phyloP scores from a whole-genome alignment of 202 grass and related monocot species.

The Schoenoplectus triqueter region DNA sequence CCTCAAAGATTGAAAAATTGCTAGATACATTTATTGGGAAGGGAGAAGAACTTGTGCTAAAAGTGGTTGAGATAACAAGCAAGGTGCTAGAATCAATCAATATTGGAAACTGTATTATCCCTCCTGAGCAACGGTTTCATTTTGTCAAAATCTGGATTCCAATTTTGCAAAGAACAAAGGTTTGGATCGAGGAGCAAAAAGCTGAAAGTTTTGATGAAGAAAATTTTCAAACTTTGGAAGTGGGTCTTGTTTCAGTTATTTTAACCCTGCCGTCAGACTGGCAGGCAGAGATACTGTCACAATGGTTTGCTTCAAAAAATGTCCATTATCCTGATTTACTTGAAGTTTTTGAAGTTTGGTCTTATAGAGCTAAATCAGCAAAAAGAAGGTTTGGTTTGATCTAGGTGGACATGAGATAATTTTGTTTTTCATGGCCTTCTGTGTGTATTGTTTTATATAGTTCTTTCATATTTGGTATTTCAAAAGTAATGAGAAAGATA shows the following conservation, averaged over 20 bases:
- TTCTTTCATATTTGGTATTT: too few species aligned
- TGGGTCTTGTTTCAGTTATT: slow-evolving; percentile 63
- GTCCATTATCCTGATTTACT: slow-evolving; percentile 67
- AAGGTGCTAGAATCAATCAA: slow-evolving; percentile 72
- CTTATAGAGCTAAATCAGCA: slow-evolving; percentile 68
- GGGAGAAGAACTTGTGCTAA: slow-evolving; percentile 50
- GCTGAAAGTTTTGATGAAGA: slow-evolving; percentile 55
- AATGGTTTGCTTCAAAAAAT: slow-evolving; percentile 73
- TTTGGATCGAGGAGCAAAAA: slow-evolving; percentile 44
- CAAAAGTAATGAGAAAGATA: too few species aligned
- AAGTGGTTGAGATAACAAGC: slow-evolving; percentile 69
- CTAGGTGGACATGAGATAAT: background rate
- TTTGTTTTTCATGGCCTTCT: background rate
- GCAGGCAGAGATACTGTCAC: slow-evolving; percentile 69
- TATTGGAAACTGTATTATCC: slow-evolving; percentile 65
- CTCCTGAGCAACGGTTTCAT: slow-evolving; percentile 47
- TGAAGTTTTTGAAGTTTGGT: slow-evolving; percentile 88
- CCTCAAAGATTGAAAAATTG: slow-evolving; percentile 42
- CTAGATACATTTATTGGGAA: slow-evolving; percentile 22
- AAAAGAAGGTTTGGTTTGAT: slow-evolving; percentile 34
- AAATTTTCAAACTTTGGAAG: slow-evolving; percentile 70
- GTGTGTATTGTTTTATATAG: background rate
- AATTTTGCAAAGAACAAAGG: slow-evolving; percentile 51
- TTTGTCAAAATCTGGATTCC: slow-evolving; percentile 68
- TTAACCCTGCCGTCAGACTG: slow-evolving; percentile 64